phyloP scores from a whole-genome alignment of 1,284 basidiomycete species.

The Tilletiopsis washingtonensis region DNA sequence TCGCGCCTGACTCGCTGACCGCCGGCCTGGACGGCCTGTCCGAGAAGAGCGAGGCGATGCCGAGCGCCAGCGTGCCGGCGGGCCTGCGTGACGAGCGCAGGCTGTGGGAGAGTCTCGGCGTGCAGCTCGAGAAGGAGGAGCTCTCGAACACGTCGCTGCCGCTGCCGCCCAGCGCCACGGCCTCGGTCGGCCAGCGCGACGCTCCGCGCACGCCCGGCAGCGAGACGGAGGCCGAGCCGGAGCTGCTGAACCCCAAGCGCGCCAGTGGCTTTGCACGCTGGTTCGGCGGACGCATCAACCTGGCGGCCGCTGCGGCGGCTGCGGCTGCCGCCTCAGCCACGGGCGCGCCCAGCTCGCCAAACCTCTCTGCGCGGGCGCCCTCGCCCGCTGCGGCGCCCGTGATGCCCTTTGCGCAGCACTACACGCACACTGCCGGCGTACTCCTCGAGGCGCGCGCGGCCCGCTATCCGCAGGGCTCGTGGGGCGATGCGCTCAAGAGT shows the following conservation, averaged over 20 bases:
- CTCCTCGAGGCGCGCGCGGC: constrained; percentile 58
- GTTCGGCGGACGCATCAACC: constrained; percentile 11
- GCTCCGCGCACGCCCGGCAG: background rate
- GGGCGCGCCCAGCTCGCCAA: background rate
- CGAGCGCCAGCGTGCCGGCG: too few species aligned
- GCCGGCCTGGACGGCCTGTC: too few species aligned
- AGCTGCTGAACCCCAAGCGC: background rate
- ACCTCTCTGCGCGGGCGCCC: too few species aligned
- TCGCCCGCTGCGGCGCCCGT: constrained; percentile 56
- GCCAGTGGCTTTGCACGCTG: constrained; percentile 32
- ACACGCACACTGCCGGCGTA: constrained; percentile 66
- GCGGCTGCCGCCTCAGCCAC: background rate
- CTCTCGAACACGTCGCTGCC: background rate
- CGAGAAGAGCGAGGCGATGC: too few species aligned
- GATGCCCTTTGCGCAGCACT: constrained; percentile 77
- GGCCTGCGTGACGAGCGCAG: background rate
- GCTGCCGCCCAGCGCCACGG: background rate
- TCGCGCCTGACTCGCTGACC: background rate
- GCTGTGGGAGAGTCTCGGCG: constrained; percentile 2
- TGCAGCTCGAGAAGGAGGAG: background rate
- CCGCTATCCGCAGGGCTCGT: too few species aligned
- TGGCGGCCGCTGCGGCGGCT: too few species aligned
- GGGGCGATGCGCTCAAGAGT: too few species aligned
- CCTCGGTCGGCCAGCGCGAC: background rate
- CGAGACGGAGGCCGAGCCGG: background rate